Evolutionary conservation across 75 land plant genomes (phyloP), one percentile per base, ranked within the genome.

Genomic region (Isoetes taiwanensis): DNA sequence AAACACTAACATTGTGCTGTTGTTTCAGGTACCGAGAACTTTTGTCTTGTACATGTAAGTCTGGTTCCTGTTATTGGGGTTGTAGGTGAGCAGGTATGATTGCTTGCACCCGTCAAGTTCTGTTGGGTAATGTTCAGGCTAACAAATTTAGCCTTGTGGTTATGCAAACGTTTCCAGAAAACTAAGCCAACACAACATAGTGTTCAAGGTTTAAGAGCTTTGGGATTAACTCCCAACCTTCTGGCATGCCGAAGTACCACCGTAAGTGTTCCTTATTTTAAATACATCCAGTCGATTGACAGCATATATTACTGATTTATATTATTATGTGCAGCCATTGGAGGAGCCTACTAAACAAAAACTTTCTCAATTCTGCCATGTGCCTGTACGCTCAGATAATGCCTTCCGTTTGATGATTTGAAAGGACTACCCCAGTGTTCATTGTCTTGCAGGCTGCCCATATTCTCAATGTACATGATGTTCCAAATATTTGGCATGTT

Each of bases 151-250:
- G 35, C 9, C 35, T 16, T 1, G 5, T 32, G 10, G 3, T 14
- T 1, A 40, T 56, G 2, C 35, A 19, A 4, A 3, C 39, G 42
- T 28, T 58, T 25, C 11, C 72, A 90, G 97, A 90, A 90, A 83
- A 90, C 97, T 23, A 90, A 90, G 71, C 97, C 97, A 48, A 90
- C 97, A 21, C 97, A 90, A 52, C 97, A 90, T 56, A 87, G 95
- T 73, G 97, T 90, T 2, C 68, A 85, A 30, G 87, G 72, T 29
- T 62, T 90, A 25, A 67, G 97, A 63, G 86, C 81, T 29, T 60
- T 83, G 56, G 97, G 97, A 33, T 68, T 90, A 60, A 86, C 82
- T 32, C 97, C 97, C 10, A 64, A 90, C 64, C 58, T 90, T 26
- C 59, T 90, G 33, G 93, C 87, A 16, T 90, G 97, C 50, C 86